A percentile compares a stretch with the other conserved stretches of the same genome.
These are phyloP conservation scores for Geotrichum fermentans DNA, from an alignment of 1,139 yeast species.

Conservation along the genomic window DNA sequence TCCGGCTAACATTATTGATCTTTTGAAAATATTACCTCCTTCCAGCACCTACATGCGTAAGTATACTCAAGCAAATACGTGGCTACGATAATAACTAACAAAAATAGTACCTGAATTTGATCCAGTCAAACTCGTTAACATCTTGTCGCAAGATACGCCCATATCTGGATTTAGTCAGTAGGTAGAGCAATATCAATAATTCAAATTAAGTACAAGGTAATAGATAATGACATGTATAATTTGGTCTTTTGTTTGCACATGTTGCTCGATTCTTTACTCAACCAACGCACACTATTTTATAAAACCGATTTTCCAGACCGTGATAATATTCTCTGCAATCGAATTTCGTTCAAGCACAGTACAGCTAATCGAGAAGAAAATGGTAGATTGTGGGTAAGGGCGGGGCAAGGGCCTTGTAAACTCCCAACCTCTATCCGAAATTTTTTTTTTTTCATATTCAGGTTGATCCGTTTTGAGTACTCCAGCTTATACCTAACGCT, in stretches of 20 bases:
- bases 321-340: too few species aligned
- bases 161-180: too few species aligned
- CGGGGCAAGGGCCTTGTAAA: conserved; percentile 7
- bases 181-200: too few species aligned
- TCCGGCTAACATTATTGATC: conserved; percentile 28
- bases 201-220: too few species aligned
- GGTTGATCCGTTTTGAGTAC: not conserved
- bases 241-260: too few species aligned
- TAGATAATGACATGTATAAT: too few species aligned
- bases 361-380: not conserved
- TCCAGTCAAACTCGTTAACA: conserved; percentile 18
- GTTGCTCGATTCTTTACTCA: too few species aligned
- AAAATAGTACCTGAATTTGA: conserved; percentile 26
- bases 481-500: not conserved
- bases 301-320: too few species aligned
- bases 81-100: not conserved
- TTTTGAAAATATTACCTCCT: conserved; percentile 34
- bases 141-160: too few species aligned
- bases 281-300: too few species aligned
- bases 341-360: too few species aligned
- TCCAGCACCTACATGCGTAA: conserved; percentile 30
- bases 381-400: not conserved
- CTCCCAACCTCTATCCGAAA: conserved; percentile 10
- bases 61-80: too few species aligned
- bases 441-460: conserved; percentile 2